These are phyloP conservation scores for Annulohypoxylon moriforme DNA, from an alignment of 495 filamentous ascomycete genomes.

Conservation along the genomic window DNA sequence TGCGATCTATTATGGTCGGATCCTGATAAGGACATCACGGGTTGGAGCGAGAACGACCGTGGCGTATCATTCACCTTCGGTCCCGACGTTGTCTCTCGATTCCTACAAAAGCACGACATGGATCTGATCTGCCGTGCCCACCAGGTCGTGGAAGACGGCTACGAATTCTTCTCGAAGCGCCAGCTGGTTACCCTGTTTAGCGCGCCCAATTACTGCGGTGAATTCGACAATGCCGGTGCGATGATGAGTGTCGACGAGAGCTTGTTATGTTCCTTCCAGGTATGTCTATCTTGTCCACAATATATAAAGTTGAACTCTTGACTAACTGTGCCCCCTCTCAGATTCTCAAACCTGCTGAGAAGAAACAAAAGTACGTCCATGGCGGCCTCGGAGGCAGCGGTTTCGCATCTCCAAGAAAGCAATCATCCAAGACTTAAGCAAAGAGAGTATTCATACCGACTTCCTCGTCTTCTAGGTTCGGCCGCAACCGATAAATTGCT, in stretches of 20 bases:
- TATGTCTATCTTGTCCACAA: conserved; percentile 57
- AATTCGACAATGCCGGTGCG: conserved; percentile 98
- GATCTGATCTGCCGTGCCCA: conserved; percentile 98
- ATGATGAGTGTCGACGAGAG: conserved; percentile 99
- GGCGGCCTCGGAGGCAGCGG: conserved; percentile 87
- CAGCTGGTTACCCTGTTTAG: conserved; percentile 98
- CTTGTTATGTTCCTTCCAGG: conserved; percentile 98
- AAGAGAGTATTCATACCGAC: conserved; percentile 77
- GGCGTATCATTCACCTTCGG: conserved; percentile 99
- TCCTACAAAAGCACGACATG: conserved; percentile 99
- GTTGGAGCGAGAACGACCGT: conserved; percentile 99
- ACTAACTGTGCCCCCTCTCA: conserved; percentile 50
- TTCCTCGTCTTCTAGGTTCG: conserved; percentile 93
- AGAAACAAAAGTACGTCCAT: conserved; percentile 99
- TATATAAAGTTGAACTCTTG: neutral
- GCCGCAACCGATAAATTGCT: conserved; percentile 79
- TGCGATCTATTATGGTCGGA: conserved; percentile 99
- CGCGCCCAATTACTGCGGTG: conserved; percentile 98
- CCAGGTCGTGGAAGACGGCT: conserved; percentile 98
- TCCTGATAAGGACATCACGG: conserved; percentile 99
- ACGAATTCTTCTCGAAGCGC: conserved; percentile 99
- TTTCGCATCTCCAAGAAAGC: conserved; percentile 91
- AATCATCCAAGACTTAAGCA: conserved; percentile 79
- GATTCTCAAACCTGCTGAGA: conserved; percentile 99
- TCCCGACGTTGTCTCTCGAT: conserved; percentile 97